Conservation (phyloP, 345 rosid species). For the Eutrema heterophyllum region DNA sequence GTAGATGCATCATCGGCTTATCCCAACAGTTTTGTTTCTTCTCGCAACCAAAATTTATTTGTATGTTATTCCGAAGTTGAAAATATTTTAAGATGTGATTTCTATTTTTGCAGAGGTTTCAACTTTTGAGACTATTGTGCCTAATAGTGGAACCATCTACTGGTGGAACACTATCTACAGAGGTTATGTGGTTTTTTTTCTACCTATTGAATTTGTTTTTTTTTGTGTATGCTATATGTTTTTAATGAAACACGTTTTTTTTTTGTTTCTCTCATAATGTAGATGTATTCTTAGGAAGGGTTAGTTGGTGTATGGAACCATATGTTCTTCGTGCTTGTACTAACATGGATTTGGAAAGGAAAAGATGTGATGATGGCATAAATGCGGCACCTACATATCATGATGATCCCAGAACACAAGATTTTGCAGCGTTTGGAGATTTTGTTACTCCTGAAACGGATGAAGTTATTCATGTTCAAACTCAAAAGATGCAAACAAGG, state of each 20-base stretch:
- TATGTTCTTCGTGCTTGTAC: conserved; percentile 16
- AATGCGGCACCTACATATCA: background rate
- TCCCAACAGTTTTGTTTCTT: conserved; percentile 20
- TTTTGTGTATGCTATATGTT: too few relatives aligned
- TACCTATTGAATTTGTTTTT: too few relatives aligned
- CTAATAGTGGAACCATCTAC: too few relatives aligned
- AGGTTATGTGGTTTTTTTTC: too few relatives aligned
- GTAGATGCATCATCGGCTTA: background rate
- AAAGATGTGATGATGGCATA: conserved; percentile 8
- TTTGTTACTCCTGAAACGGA: conserved; percentile 3
- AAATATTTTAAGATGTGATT: too few relatives aligned
- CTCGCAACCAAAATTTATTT: background rate
- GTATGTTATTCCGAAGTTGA: background rate
- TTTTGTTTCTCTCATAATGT: conserved; percentile 16
- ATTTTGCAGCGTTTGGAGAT: conserved; percentile 8
- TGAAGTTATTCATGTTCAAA: conserved; percentile 1
- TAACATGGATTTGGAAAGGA: background rate
- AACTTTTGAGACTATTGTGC: too few relatives aligned
- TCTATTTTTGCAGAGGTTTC: too few relatives aligned
- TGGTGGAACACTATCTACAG: too few relatives aligned
- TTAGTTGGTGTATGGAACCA: background rate
- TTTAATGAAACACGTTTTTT: background rate
- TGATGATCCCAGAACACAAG: conserved; percentile 17
- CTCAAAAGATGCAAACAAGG: background rate
- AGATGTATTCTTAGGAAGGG: background rate